Conservation (phyloP, 768 basidiomycete species). For the Bullera alba region DNA sequence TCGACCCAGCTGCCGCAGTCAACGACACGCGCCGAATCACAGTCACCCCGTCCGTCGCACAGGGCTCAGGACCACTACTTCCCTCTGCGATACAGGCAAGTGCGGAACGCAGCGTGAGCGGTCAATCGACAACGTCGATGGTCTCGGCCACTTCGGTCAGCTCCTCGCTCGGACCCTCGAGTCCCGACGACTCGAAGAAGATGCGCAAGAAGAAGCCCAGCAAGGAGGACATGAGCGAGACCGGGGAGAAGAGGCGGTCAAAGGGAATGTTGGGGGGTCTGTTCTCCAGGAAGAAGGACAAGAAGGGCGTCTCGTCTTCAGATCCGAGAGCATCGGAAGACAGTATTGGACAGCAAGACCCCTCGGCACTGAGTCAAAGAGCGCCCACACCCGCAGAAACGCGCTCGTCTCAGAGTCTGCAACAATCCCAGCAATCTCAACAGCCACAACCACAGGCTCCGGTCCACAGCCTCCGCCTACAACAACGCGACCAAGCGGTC, state of each 20-base stretch:
- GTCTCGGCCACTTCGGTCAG: slow-evolving; percentile 20
- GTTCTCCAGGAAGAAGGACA: slow-evolving; percentile 61
- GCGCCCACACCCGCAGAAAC: slow-evolving; percentile 5
- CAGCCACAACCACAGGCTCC: slow-evolving; percentile 48
- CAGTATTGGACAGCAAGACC: slow-evolving; percentile 25
- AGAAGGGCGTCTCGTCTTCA: slow-evolving; percentile 52
- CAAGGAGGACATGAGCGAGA: slow-evolving; percentile 23
- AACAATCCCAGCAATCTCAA: too few species aligned
- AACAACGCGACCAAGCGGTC: slow-evolving; percentile 81
- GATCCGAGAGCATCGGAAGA: slow-evolving; percentile 40
- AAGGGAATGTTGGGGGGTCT: slow-evolving; percentile 64
- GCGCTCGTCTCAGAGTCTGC: too few species aligned
- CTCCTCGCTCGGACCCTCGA: slow-evolving; percentile 18
- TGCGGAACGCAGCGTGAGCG: slow-evolving; percentile 50
- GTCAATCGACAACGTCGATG: slow-evolving; percentile 47
- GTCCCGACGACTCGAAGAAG: slow-evolving; percentile 49
- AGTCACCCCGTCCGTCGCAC: slow-evolving; percentile 69
- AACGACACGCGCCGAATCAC: slow-evolving; percentile 70
- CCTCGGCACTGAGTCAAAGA: slow-evolving; percentile 16
- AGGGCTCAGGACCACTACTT: slow-evolving; percentile 46
- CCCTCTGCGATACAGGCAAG: slow-evolving; percentile 20
- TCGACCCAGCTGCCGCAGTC: slow-evolving; percentile 60
- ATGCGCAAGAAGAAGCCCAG: slow-evolving; percentile 51
- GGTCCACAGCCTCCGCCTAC: slow-evolving; percentile 60
- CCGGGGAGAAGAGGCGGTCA: slow-evolving; percentile 50